Conservation (phyloP, 1,284 basidiomycete genomes). For the Tilletia indica region DNA sequence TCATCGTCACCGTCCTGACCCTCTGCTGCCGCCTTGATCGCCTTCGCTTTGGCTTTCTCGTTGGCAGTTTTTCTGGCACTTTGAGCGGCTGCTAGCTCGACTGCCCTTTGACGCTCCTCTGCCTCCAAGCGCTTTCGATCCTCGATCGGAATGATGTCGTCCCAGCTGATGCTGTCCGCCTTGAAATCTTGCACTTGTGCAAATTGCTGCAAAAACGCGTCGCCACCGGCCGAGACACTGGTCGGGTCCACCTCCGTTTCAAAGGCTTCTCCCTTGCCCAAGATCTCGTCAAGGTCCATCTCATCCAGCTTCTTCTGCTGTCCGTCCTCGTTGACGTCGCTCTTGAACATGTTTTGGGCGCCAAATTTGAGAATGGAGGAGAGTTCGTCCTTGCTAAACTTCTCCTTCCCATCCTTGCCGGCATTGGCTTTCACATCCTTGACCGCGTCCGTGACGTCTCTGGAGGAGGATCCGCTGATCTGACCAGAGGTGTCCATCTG, state of each 20-base stretch:
- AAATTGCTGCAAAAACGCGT: constrained; percentile 92
- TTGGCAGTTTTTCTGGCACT: constrained; percentile 67
- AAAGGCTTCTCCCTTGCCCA: constrained; percentile 93
- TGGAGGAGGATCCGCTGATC: constrained; percentile 59
- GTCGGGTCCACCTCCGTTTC: constrained; percentile 73
- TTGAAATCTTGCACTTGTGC: constrained; percentile 96
- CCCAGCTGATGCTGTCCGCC: constrained; percentile 90
- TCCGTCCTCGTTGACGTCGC: constrained; percentile 73
- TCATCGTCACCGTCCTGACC: constrained; percentile 69
- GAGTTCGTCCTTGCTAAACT: constrained; percentile 87
- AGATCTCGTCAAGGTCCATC: constrained; percentile 98
- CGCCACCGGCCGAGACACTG: constrained; percentile 87
- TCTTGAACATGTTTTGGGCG: constrained; percentile 98
- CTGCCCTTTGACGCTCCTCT: constrained; percentile 56
- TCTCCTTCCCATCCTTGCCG: constrained; percentile 31
- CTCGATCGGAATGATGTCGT: constrained; percentile 94
- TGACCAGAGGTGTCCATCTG: constrained; percentile 97
- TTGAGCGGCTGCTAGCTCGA: constrained; percentile 65
- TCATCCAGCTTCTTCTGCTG: constrained; percentile 96
- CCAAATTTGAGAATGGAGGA: constrained; percentile 99
- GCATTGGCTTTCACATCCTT: constrained; percentile 14
- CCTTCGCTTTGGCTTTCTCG: constrained; percentile 65
- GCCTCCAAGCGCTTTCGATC: constrained; percentile 79
- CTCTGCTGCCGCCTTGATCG: constrained; percentile 68
- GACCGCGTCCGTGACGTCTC: constrained; percentile 72